Conservation (phyloP, 768 basidiomycete species). For the Lentinus brumalis region DNA sequence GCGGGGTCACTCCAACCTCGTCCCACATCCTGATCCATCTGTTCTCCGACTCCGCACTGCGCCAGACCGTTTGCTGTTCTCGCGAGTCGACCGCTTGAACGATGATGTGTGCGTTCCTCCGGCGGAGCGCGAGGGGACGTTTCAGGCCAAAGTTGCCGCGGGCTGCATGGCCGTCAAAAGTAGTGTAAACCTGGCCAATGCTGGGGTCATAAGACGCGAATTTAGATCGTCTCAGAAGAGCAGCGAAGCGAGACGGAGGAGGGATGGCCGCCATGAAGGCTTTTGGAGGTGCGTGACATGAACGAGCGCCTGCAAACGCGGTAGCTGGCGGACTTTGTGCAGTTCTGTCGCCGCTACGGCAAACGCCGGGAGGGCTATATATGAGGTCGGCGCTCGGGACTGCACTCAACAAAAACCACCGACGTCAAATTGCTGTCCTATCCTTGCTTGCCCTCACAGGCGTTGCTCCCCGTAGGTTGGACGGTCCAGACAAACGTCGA, state of each 20-base stretch:
- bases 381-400: conserved; percentile 9
- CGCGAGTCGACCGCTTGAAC: conserved; percentile 69
- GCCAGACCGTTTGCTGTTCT: conserved; percentile 80
- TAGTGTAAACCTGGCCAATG: conserved; percentile 78
- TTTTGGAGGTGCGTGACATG: not conserved
- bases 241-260: conserved; percentile 70
- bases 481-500: conserved; percentile 91
- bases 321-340: conserved; percentile 2
- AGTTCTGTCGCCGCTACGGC: conserved; percentile 20
- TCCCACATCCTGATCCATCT: conserved; percentile 68
- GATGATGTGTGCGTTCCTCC: conserved; percentile 64
- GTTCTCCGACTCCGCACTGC: conserved; percentile 63
- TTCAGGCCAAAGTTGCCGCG: conserved; percentile 88
- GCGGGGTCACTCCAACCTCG: conserved; percentile 53
- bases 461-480: conserved; percentile 53
- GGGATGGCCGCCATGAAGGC: conserved; percentile 20
- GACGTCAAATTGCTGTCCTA: conserved; percentile 86
- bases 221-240: conserved; percentile 78
- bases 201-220: conserved; percentile 78
- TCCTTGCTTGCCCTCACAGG: conserved; percentile 48
- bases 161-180: conserved; percentile 67
- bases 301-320: conserved; percentile 1
- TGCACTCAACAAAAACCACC: conserved; percentile 37
- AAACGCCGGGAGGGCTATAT: conserved; percentile 4
- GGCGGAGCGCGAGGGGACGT: conserved; percentile 71